Percentiles rank a stretch among this genome's conserved stretches.
Evolutionary conservation across 208 protist species (phyloP).

Genomic region (Wallacemonas collosoma): DNA sequence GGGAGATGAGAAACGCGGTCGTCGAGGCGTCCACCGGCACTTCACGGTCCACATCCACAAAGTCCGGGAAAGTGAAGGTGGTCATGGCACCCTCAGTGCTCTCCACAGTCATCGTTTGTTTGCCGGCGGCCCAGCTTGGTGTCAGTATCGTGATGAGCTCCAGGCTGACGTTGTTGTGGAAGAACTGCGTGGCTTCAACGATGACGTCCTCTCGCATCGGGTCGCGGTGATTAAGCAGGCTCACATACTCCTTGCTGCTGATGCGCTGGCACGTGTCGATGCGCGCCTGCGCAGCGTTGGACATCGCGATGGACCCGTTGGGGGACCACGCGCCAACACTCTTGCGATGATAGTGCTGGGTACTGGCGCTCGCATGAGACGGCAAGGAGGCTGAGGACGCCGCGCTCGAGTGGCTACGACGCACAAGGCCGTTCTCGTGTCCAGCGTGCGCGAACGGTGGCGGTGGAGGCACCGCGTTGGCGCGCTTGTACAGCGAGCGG

Average conservation of each 20-base stretch:
- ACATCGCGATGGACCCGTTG: neutral
- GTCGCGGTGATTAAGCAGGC: conserved; percentile 62
- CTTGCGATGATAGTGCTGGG: conserved; percentile 13
- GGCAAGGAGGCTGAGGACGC: conserved; percentile 13
- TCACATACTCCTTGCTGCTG: conserved; percentile 74
- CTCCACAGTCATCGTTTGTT: conserved; percentile 65
- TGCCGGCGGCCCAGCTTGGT: conserved; percentile 60
- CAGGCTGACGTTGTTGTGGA: conserved; percentile 54
- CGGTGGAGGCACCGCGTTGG: neutral
- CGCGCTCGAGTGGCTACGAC: conserved; percentile 8
- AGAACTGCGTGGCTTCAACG: conserved; percentile 55
- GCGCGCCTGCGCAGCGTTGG: conserved; percentile 25
- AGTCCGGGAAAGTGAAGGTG: conserved; percentile 44
- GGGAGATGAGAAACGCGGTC: conserved; percentile 66
- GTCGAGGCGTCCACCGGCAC: conserved; percentile 63
- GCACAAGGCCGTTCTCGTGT: conserved; percentile 8
- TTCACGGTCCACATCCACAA: conserved; percentile 72
- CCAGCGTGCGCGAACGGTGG: neutral
- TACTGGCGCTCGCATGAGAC: neutral
- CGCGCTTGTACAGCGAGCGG: conserved; percentile 34
- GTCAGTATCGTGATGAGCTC: conserved; percentile 67
- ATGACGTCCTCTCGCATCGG: conserved; percentile 46
- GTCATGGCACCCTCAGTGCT: conserved; percentile 19
- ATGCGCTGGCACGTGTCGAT: conserved; percentile 63
- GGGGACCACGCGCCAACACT: neutral